These are phyloP conservation scores for Blastobotrys elegans DNA, from an alignment of 1,139 yeast genomes.

Conservation along the genomic window DNA sequence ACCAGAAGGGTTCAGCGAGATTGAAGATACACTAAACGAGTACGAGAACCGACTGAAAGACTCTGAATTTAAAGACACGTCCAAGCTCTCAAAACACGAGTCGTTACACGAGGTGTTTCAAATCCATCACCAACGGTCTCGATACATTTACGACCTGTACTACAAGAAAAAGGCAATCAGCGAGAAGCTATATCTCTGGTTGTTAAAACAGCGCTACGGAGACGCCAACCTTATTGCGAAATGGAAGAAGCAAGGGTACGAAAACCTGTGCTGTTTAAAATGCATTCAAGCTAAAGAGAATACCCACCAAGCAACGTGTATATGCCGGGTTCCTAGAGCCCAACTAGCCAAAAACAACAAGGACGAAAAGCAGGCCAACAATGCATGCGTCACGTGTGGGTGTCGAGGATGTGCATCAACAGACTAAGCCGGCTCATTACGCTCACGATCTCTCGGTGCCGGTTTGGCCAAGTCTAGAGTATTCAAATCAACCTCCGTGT, in stretches of 20 bases:
- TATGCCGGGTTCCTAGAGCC: constrained; percentile 78
- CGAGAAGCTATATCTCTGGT: constrained; percentile 69
- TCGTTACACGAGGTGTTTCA: constrained; percentile 70
- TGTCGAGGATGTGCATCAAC: constrained; percentile 83
- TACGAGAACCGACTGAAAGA: constrained; percentile 57
- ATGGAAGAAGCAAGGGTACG: constrained; percentile 91
- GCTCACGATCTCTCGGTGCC: neutral
- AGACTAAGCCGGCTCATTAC: no score
- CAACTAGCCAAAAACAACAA: constrained; percentile 26
- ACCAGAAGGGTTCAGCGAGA: constrained; percentile 71
- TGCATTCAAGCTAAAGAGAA: constrained; percentile 68
- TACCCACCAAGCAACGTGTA: constrained; percentile 65
- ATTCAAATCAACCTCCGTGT: neutral
- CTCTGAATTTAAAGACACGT: constrained; percentile 33
- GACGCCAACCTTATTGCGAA: constrained; percentile 76
- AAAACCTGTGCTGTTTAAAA: constrained; percentile 73
- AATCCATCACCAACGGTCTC: constrained; percentile 67
- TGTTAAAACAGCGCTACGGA: constrained; percentile 60
- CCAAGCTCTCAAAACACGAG: constrained; percentile 41
- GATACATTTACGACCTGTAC: constrained; percentile 70
- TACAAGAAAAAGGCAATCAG: constrained; percentile 67
- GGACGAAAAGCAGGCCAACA: constrained; percentile 26
- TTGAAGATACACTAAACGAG: constrained; percentile 65
- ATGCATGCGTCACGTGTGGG: constrained; percentile 80
- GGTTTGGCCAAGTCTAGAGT: neutral